phyloP scores from a whole-genome alignment of 345 rosid genomes.

The Eucalyptus rudis region DNA sequence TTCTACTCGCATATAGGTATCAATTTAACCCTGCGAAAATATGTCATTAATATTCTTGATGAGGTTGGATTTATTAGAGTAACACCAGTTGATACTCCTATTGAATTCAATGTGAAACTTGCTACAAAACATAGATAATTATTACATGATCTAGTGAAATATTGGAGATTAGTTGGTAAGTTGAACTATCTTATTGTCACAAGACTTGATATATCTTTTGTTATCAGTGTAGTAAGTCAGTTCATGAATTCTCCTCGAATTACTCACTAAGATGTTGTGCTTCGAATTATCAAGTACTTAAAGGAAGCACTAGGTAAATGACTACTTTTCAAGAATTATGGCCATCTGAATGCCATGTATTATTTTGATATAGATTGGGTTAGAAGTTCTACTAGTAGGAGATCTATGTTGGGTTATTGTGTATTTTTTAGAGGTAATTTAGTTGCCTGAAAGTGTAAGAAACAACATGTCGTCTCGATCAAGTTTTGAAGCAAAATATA shows the following conservation, averaged over 20 bases:
- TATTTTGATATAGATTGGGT: neutral
- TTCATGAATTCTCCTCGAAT: neutral
- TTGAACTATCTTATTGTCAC: neutral
- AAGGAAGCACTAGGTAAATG: neutral
- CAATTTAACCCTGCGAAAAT: neutral
- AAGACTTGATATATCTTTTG: neutral
- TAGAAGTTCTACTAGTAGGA: neutral
- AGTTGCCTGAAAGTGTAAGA: neutral
- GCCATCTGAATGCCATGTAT: too few relatives aligned
- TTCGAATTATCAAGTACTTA: neutral
- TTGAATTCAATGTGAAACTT: neutral
- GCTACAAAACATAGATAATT: neutral
- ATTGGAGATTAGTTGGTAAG: neutral
- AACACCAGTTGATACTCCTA: neutral
- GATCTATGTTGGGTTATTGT: neutral
- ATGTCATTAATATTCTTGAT: too few relatives aligned
- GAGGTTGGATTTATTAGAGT: neutral
- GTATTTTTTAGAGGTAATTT: neutral
- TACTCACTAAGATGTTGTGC: neutral
- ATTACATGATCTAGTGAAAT: neutral
- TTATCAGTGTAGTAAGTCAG: neutral
- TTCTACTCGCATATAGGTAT: neutral
- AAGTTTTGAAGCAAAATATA: neutral
- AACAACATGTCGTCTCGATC: neutral
- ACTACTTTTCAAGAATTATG: neutral